These are phyloP conservation scores for Zoysia matrella DNA, from an alignment of 202 grass and related monocot genomes.

Conservation along the genomic window DNA sequence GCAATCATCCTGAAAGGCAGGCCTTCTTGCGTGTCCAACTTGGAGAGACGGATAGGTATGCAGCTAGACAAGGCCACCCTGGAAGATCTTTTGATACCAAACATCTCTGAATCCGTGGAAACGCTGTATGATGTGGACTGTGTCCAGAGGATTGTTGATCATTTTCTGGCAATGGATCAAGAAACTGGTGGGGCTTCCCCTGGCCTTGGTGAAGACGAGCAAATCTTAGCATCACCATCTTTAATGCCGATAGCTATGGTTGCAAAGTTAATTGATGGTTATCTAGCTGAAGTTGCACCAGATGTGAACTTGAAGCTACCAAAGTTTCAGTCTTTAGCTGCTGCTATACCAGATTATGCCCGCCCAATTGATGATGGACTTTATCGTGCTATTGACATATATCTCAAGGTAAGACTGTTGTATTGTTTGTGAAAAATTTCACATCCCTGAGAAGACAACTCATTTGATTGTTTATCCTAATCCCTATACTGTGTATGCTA, in stretches of 20 bases:
- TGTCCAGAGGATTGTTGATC: slow-evolving; percentile 70
- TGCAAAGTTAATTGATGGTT: slow-evolving; percentile 72
- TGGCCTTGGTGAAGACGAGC: slow-evolving; percentile 59
- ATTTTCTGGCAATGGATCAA: slow-evolving; percentile 81
- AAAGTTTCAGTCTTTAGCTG: slow-evolving; percentile 70
- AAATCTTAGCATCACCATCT: slow-evolving; percentile 66
- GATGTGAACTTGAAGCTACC: slow-evolving; percentile 73
- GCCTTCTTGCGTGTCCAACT: slow-evolving; percentile 67
- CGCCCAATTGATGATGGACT: slow-evolving; percentile 77
- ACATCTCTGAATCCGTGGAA: slow-evolving; percentile 70
- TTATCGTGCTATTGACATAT: slow-evolving; percentile 93
- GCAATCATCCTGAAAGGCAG: slow-evolving; percentile 85
- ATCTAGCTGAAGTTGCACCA: slow-evolving; percentile 35
- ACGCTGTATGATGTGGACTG: slow-evolving; percentile 79
- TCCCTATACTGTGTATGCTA: neutral
- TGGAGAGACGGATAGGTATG: slow-evolving; percentile 84
- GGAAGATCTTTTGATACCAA: slow-evolving; percentile 86
- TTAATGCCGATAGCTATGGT: slow-evolving; percentile 62
- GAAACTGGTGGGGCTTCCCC: slow-evolving; percentile 67
- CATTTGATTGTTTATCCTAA: neutral
- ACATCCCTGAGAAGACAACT: neutral
- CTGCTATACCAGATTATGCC: slow-evolving; percentile 83
- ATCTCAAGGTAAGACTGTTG: slow-evolving; percentile 66
- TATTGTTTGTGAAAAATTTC: slow-evolving; percentile 4
- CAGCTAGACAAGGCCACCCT: slow-evolving; percentile 81